Conservation (phyloP, 1,139 yeast genomes). For the Kodamaea fungicola region DNA sequence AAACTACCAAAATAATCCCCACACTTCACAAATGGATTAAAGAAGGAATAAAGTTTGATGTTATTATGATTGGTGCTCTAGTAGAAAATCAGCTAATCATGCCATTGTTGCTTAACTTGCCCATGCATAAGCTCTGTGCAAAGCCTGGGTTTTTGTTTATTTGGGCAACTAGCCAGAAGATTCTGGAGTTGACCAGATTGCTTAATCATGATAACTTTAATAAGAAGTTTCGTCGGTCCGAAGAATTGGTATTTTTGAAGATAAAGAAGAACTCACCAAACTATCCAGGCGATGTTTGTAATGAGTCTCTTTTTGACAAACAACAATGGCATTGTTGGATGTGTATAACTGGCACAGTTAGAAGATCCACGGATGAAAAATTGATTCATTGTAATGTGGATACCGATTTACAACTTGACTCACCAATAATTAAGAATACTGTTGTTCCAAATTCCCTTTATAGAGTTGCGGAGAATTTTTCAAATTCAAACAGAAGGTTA, state of each 20-base stretch:
- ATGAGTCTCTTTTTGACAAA: slow-evolving; percentile 29
- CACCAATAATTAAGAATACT: slow-evolving; percentile 18
- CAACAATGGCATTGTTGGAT: slow-evolving; percentile 95
- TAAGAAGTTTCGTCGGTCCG: slow-evolving; percentile 81
- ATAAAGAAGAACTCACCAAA: slow-evolving; percentile 57
- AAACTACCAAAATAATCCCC: slow-evolving; percentile 50
- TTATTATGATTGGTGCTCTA: slow-evolving; percentile 86
- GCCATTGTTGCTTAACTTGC: slow-evolving; percentile 59
- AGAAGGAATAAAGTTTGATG: slow-evolving; percentile 67
- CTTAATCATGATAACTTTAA: slow-evolving; percentile 51
- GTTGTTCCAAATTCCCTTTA: slow-evolving; percentile 75
- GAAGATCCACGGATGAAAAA: slow-evolving; percentile 79
- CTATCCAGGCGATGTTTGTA: slow-evolving; percentile 44
- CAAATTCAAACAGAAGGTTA: slow-evolving; percentile 74
- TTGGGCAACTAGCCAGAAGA: slow-evolving; percentile 80
- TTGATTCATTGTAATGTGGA: slow-evolving; percentile 90
- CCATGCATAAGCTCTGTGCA: slow-evolving; percentile 69
- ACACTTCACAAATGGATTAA: slow-evolving; percentile 60
- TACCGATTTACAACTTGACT: slow-evolving; percentile 73
- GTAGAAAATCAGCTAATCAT: slow-evolving; percentile 66
- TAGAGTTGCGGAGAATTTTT: slow-evolving; percentile 84
- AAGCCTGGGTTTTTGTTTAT: slow-evolving; percentile 83
- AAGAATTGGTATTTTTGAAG: slow-evolving; percentile 73
- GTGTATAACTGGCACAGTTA: slow-evolving; percentile 93
- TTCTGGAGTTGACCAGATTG: slow-evolving; percentile 56